Conservation (phyloP, 345 rosid genomes). For the Arabis hirsuta region DNA sequence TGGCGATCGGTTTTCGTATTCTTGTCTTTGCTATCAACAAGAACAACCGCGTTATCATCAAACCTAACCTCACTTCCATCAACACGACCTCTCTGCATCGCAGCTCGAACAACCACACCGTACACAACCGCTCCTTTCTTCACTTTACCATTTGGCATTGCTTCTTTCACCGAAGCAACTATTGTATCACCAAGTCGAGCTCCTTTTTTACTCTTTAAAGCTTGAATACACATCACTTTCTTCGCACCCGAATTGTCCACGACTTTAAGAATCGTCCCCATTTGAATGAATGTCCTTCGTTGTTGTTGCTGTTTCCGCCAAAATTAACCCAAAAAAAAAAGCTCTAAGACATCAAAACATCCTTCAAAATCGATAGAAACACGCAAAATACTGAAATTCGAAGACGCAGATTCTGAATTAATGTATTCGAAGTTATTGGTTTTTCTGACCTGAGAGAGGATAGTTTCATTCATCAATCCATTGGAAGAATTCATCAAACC, state of each 20-base stretch:
- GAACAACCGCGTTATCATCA: slow-evolving; percentile 88
- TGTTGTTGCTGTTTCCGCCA: slow-evolving; percentile 50
- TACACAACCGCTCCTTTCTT: slow-evolving; percentile 87
- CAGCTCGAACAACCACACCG: slow-evolving; percentile 87
- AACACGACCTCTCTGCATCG: slow-evolving; percentile 83
- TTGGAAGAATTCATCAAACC: slow-evolving; percentile 41
- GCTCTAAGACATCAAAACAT: background rate
- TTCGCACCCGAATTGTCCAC: slow-evolving; percentile 92
- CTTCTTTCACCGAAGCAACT: slow-evolving; percentile 89
- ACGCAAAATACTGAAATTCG: background rate
- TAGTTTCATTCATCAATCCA: slow-evolving; percentile 42
- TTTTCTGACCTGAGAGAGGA: slow-evolving; percentile 54
- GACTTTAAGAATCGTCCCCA: slow-evolving; percentile 85
- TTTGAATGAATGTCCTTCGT: slow-evolving; percentile 82
- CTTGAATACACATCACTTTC: slow-evolving; percentile 90
- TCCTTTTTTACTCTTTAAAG: slow-evolving; percentile 74
- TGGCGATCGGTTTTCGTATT: slow-evolving; percentile 55
- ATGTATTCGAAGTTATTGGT: background rate
- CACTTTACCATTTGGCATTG: slow-evolving; percentile 88
- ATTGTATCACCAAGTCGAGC: slow-evolving; percentile 86
- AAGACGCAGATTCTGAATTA: background rate
- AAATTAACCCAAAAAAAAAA: background rate
- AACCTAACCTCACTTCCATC: slow-evolving; percentile 93
- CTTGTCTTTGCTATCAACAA: slow-evolving; percentile 56
- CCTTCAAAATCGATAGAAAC: background rate